Percentiles rank a stretch among this genome's conserved stretches.
phyloP scores from a whole-genome alignment of 2,329 filamentous ascomycete species.

The Arthroderma sp. region DNA sequence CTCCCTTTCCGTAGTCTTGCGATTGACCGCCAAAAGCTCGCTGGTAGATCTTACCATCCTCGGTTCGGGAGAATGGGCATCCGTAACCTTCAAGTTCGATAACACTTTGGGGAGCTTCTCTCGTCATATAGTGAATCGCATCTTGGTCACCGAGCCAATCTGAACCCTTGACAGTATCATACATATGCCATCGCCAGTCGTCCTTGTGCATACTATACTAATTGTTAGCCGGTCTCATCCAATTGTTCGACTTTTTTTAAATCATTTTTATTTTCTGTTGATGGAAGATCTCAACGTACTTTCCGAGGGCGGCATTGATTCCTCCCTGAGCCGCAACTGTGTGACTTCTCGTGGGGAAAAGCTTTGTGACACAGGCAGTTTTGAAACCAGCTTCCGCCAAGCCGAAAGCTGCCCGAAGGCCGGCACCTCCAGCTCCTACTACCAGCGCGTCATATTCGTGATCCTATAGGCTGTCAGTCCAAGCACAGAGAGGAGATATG shows the following conservation, averaged over 20 bases:
- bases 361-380: slow-evolving; percentile 51
- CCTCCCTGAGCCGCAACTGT: slow-evolving; percentile 56
- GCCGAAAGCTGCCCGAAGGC: slow-evolving; percentile 50
- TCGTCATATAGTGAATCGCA: slow-evolving; percentile 48
- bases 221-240: slow-evolving; percentile 6
- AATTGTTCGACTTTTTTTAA: not conserved
- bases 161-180: slow-evolving; percentile 45
- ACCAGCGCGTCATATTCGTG: slow-evolving; percentile 98
- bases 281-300: slow-evolving; percentile 19
- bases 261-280: not conserved
- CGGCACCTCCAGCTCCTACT: slow-evolving; percentile 51
- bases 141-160: slow-evolving; percentile 49
- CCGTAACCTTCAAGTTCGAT: slow-evolving; percentile 45
- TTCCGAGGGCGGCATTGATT: slow-evolving; percentile 47
- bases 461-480: slow-evolving; percentile 42
- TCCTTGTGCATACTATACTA: slow-evolving; percentile 37
- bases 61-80: slow-evolving; percentile 37
- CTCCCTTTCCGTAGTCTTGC: slow-evolving; percentile 87
- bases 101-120: slow-evolving; percentile 40
- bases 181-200: slow-evolving; percentile 49
- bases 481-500: not conserved
- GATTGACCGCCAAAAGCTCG: slow-evolving; percentile 97
- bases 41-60: slow-evolving; percentile 23
- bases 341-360: slow-evolving; percentile 51
- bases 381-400: slow-evolving; percentile 52